Base-by-base conservation (phyloP, 2,329 filamentous ascomycete species). In the Xylaria sp. region DNA sequence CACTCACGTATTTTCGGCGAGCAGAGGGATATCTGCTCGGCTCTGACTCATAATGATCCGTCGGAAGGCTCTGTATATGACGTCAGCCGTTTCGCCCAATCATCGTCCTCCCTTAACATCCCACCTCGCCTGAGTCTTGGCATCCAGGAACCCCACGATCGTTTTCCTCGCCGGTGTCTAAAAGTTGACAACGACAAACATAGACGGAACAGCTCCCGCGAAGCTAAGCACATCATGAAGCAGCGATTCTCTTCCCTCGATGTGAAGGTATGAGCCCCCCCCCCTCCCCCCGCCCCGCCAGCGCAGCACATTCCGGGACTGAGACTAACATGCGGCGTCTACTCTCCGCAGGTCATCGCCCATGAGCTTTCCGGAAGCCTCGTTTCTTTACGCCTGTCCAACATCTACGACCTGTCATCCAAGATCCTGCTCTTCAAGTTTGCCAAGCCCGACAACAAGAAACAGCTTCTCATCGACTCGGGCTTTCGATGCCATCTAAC, bases 401-500 rank as follows among this genome's bases (percentile, higher is more conserved):
- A 99, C 74, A 89, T 97, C 75, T 98, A 99, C 80, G 95, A 99
- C 76, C 87, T 99, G 62, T 96, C 92, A 65, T 93, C 93, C 67
- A 93, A 94, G 74, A 97, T 98, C 73, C 92, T 98, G 73, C 88
- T 98, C 25, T 85, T 99, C 77, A 98, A 97, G 75, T 95, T 99
- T 74, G 88, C 93, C 57, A 96, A 95, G 75, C 92, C 94, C 43
- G 89, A 94, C 72, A 85, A 89, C 68, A 93, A 93, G 77, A 90
- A 95, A 74, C 94, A 98, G 75, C 83, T 99, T 27, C 83, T 99
- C 53, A 87, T 99, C 70, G 95, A 99, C 75, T 95, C 92, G 1
- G 95, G 95, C 29, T 99, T 99, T 77, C 92, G 95, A 73, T 96
- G 92, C 76, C 95, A 99, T 75, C 83, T 98, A 60, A 98, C 95